These are phyloP conservation scores for Xylaria sp. DNA, from an alignment of 495 filamentous ascomycete genomes.

Conservation along the genomic window DNA sequence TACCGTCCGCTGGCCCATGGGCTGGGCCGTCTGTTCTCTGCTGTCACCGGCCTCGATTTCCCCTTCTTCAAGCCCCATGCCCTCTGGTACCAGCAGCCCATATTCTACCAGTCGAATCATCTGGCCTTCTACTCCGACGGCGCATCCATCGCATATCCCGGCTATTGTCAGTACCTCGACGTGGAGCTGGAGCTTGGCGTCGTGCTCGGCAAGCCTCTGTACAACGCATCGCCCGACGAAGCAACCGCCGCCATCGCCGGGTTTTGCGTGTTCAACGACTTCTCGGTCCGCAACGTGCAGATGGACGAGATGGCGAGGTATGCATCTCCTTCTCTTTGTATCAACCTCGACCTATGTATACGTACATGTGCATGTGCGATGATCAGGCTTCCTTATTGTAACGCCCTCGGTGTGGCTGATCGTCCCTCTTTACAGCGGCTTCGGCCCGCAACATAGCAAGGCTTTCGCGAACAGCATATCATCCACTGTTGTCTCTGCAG, in stretches of 20 bases:
- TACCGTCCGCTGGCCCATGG: constrained; percentile 11
- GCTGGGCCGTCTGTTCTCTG: constrained; percentile 12
- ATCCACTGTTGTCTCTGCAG: constrained; percentile 22
- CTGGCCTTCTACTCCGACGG: constrained; percentile 28
- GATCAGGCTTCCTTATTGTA: too few species aligned
- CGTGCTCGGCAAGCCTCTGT: constrained; percentile 26
- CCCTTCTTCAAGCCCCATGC: constrained; percentile 26
- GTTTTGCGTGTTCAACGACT: constrained; percentile 30
- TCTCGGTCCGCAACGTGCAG: constrained; percentile 28
- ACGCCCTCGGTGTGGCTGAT: background rate
- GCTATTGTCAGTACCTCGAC: constrained; percentile 27
- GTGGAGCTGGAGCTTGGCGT: constrained; percentile 28
- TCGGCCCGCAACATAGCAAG: constrained; percentile 32
- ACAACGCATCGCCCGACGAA: constrained; percentile 25
- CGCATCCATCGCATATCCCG: constrained; percentile 18
- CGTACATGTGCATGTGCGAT: background rate
- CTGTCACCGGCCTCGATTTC: constrained; percentile 24
- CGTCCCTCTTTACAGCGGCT: constrained; percentile 14
- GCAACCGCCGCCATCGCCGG: constrained; percentile 24
- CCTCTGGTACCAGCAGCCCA: constrained; percentile 29
- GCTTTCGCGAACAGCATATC: constrained; percentile 30
- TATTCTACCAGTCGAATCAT: constrained; percentile 31
- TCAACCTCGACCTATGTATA: background rate
- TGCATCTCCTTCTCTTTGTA: background rate
- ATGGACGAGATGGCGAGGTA: constrained; percentile 30